phyloP scores from a whole-genome alignment of 2,329 filamentous ascomycete genomes.

The Coniochaeta hoffmannii region DNA sequence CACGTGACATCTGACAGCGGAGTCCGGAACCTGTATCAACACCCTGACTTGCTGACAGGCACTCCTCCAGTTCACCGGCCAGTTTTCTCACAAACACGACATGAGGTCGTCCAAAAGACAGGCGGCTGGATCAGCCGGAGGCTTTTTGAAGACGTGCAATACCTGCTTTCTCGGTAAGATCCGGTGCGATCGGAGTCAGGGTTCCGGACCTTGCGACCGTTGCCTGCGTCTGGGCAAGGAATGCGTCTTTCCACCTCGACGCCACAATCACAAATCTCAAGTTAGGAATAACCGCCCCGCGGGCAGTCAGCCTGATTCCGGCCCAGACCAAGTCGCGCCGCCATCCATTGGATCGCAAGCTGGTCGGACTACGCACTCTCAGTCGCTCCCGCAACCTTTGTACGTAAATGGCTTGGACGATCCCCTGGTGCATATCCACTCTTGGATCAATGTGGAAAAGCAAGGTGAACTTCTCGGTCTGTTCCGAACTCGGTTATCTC shows the following conservation, averaged over 20 bases:
- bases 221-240: background rate
- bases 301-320: background rate
- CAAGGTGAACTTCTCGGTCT: background rate
- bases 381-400: background rate
- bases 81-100: no score
- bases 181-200: background rate
- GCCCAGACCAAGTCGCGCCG: background rate
- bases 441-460: background rate
- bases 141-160: background rate
- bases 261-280: background rate
- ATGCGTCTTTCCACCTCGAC: slow-evolving; percentile 1
- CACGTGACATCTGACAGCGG: no score
- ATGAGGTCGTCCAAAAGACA: no score
- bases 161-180: slow-evolving; percentile 4
- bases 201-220: slow-evolving; percentile 1
- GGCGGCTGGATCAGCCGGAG: background rate
- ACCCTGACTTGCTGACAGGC: no score
- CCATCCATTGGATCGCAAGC: no score
- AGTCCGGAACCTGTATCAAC: no score
- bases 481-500: background rate
- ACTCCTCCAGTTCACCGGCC: no score
- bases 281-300: background rate
- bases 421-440: background rate
- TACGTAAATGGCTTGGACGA: background rate
- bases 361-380: background rate